These are phyloP conservation scores for Ophiostoma ips DNA, from an alignment of 2,329 filamentous ascomycete species.

Conservation along the genomic window DNA sequence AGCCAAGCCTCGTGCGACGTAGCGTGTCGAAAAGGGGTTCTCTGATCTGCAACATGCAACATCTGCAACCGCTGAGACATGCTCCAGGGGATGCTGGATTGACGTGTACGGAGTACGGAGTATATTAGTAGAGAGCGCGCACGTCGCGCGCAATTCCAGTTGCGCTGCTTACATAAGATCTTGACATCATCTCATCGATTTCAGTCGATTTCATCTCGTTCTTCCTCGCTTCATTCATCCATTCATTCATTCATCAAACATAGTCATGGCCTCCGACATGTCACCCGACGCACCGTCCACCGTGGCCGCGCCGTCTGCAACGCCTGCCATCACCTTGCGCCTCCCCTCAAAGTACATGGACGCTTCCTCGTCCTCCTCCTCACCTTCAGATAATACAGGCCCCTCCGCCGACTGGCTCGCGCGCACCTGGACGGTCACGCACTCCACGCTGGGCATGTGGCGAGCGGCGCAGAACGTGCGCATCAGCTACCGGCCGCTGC, in stretches of 20 bases:
- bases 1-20: no score
- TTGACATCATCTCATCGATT: no score
- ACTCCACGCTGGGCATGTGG: conserved; percentile 72
- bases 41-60: no score
- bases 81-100: no score
- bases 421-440: conserved; percentile 59
- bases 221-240: not conserved
- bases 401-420: conserved; percentile 46
- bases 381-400: conserved; percentile 20
- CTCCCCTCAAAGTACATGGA: conserved; percentile 35
- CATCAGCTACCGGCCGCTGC: conserved; percentile 56
- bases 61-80: no score
- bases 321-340: conserved; percentile 23
- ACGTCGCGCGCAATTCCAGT: no score
- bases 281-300: not conserved
- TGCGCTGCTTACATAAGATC: no score
- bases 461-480: conserved; percentile 62
- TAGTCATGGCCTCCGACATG: no score
- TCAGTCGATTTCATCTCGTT: no score
- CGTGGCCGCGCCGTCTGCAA: not conserved
- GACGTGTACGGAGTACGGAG: no score
- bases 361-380: conserved; percentile 13
- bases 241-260: not conserved
- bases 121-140: no score
- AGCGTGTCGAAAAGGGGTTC: no score